Evolutionary conservation across 139 green algal species (phyloP).

Genomic region (Chlorella ohadii): DNA sequence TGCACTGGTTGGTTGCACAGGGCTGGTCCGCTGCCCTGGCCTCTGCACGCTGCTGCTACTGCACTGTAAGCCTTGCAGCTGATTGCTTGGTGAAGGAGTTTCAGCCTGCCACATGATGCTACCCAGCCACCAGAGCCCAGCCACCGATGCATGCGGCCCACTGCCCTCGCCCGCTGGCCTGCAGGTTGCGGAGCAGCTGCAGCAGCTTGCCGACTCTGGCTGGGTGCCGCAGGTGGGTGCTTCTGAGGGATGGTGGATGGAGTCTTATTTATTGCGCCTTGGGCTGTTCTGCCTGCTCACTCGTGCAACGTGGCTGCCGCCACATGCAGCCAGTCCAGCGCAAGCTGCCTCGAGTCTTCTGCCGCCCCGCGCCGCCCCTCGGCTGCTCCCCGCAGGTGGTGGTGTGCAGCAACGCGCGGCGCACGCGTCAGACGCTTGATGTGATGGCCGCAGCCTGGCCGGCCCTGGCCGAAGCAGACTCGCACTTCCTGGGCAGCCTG

Average conservation of each 20-base stretch:
- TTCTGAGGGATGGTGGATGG: too few relatives aligned
- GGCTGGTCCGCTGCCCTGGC: too few relatives aligned
- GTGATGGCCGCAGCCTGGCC: slow-evolving; percentile 68
- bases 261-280: too few relatives aligned
- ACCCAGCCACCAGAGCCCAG: too few relatives aligned
- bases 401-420: slow-evolving; percentile 66
- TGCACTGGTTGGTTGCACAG: slow-evolving; percentile 28
- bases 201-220: slow-evolving; percentile 54
- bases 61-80: not conserved
- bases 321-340: too few relatives aligned
- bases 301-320: too few relatives aligned
- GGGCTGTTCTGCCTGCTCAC: too few relatives aligned
- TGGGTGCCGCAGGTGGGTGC: slow-evolving; percentile 71
- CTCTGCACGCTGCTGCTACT: too few relatives aligned
- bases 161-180: not conserved
- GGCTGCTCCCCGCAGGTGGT: slow-evolving; percentile 51
- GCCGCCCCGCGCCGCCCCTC: too few relatives aligned
- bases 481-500: slow-evolving; percentile 64
- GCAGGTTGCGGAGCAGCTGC: slow-evolving; percentile 54
- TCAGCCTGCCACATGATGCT: too few relatives aligned
- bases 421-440: slow-evolving; percentile 86
- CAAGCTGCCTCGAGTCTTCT: too few relatives aligned
- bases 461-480: slow-evolving; percentile 58
- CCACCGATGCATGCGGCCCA: not conserved
- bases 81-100: too few relatives aligned